A percentile compares a stretch with the other conserved stretches of the same genome.
Evolutionary conservation across 2,329 filamentous ascomycete species (phyloP).

Genomic region (Pyrenophora tritici-repentis): DNA sequence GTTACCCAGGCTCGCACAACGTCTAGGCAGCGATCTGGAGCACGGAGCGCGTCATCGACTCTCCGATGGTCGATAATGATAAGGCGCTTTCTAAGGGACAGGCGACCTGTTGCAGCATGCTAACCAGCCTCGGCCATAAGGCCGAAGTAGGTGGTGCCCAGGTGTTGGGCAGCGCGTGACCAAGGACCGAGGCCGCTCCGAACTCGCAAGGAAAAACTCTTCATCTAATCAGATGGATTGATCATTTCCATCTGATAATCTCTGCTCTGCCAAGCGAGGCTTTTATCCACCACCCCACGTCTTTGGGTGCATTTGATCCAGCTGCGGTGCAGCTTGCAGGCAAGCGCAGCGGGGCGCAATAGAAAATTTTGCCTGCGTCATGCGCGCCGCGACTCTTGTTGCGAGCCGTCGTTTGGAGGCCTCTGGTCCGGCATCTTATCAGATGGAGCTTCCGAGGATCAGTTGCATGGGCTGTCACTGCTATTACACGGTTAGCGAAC

Average conservation of each 20-base stretch:
- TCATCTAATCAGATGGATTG: conserved; percentile 19
- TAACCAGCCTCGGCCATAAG: conserved; percentile 28
- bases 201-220: conserved; percentile 17
- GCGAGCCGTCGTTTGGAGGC: conserved; percentile 16
- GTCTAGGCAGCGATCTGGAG: conserved; percentile 4
- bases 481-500: conserved; percentile 17
- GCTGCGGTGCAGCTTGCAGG: conserved; percentile 12
- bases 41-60: conserved; percentile 35
- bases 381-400: conserved; percentile 20
- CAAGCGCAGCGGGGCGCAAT: conserved; percentile 33
- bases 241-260: conserved; percentile 39
- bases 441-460: conserved; percentile 35
- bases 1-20: not conserved
- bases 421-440: conserved; percentile 33
- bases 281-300: conserved; percentile 27
- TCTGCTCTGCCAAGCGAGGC: conserved; percentile 19
- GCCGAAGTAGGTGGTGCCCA: conserved; percentile 22
- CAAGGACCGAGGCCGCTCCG: conserved; percentile 26
- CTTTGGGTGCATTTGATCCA: conserved; percentile 11
- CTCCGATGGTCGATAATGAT: conserved; percentile 18
- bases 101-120: conserved; percentile 24
- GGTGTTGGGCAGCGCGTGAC: conserved; percentile 7
- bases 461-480: conserved; percentile 7
- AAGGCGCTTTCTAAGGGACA: conserved; percentile 11
- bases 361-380: conserved; percentile 38